A percentile compares a stretch with the other conserved stretches of the same genome.
phyloP scores from a whole-genome alignment of 306 rosid species.

The Sesbania bispinosa region DNA sequence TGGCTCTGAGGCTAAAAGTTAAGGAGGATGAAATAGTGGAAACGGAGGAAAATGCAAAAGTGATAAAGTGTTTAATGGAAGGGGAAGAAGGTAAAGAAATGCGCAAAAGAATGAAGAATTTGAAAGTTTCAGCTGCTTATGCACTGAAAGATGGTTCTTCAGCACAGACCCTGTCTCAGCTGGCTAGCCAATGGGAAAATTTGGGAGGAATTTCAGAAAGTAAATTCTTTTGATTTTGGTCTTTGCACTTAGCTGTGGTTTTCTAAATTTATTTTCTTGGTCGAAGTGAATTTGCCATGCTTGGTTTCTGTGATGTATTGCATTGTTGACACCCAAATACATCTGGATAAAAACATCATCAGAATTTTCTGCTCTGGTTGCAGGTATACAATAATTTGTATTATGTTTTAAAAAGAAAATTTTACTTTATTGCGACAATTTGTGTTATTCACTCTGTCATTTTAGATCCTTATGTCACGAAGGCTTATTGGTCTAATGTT shows the following conservation, averaged over 20 bases:
- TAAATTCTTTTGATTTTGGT: no score
- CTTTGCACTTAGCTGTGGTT: no score
- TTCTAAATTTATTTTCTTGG: not conserved
- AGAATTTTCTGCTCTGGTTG: no score
- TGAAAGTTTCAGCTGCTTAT: not conserved
- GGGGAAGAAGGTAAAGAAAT: conserved; percentile 1
- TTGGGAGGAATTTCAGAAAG: not conserved
- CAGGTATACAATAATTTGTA: no score
- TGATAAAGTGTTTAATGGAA: not conserved
- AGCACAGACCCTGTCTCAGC: not conserved
- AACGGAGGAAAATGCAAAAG: not conserved
- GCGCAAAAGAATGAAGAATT: not conserved
- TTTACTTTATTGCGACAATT: no score
- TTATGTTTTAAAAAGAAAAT: no score
- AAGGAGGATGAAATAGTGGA: not conserved
- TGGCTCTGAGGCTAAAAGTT: not conserved
- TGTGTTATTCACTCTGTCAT: no score
- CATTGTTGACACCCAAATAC: no score
- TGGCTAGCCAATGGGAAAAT: not conserved
- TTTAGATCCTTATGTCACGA: no score
- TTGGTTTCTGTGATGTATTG: no score
- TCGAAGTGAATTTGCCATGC: not conserved
- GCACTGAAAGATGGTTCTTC: conserved; percentile 19
- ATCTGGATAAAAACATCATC: no score
- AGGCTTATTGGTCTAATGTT: no score